Conservation (phyloP, 192 early-diverging fungal species). For the Coemansia sp. region DNA sequence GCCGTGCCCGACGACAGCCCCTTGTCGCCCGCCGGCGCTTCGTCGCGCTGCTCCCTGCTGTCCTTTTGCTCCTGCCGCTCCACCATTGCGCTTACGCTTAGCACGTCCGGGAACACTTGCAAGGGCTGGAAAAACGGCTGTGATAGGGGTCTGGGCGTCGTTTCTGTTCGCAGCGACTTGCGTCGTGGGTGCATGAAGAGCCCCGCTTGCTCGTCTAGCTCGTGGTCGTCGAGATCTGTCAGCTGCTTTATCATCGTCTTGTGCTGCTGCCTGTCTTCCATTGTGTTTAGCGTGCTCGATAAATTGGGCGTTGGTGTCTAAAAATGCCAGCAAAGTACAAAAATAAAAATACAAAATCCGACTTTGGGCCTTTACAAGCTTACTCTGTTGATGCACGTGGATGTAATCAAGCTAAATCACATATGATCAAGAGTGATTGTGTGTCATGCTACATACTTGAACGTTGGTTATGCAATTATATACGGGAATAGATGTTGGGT, state of each 20-base stretch:
- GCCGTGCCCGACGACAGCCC: constrained; percentile 14
- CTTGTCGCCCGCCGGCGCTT: neutral
- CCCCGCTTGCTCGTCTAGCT: constrained; percentile 54
- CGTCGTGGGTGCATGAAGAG: constrained; percentile 53
- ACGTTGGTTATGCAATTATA: too few relatives aligned
- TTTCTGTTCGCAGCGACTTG: constrained; percentile 42
- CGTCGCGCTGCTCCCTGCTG: constrained; percentile 14
- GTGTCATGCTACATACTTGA: too few relatives aligned
- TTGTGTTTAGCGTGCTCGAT: constrained; percentile 20
- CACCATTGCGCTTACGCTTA: constrained; percentile 54
- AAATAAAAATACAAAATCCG: too few relatives aligned
- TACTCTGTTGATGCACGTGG: too few relatives aligned
- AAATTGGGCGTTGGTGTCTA: neutral
- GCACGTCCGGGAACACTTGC: constrained; percentile 55
- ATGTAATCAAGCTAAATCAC: too few relatives aligned
- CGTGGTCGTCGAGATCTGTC: constrained; percentile 58
- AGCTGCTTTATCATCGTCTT: constrained; percentile 58
- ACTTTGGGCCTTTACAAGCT: too few relatives aligned
- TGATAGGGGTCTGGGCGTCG: constrained; percentile 44
- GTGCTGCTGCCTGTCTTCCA: constrained; percentile 41
- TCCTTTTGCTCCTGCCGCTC: constrained; percentile 48
- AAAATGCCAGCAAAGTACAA: neutral
- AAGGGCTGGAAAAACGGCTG: constrained; percentile 56
- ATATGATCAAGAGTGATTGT: too few relatives aligned
- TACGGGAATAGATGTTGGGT: too few relatives aligned